Evolutionary conservation across 1,284 basidiomycete species (phyloP), one percentile per base, ranked within the genome.

Genomic region (Fereydounia khargensis): DNA sequence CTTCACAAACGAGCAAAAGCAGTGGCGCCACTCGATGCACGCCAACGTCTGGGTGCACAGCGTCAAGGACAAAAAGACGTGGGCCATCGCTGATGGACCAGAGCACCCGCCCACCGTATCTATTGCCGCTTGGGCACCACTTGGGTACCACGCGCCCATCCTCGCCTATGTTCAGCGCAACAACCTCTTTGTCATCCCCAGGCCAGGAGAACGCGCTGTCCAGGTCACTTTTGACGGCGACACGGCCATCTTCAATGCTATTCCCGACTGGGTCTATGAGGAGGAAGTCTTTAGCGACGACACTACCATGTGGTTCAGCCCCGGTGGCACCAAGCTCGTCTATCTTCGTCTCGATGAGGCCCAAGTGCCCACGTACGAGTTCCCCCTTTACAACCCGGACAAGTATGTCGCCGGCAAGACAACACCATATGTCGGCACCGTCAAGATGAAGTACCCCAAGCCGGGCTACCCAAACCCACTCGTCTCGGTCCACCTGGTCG

Each of bases 21-120:
- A 92, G 85, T 98, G 92, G 91, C 82, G 94, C 27, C 83, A 87
- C 75, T 95, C 91, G 7, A 85, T 83, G 42, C 86, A 87, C 70
- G 86, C 86, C 18, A 92, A 92, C 74, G 91, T 90, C 69, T 95
- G 88, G 77, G 80, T 97, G 17, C 87, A 83, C 70, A 87, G 79
- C 77, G 83, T 81, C 75, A 85, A 58, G 73, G 79, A 70, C 78
- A 82, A 52, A 80, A 82, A 73, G 20, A 91, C 91, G 2, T 80
- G 82, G 50, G 84, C 89, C 1, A 6, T 70, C 14, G 58, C 61
- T 3, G 39, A 37, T 9, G 48, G 48, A 3, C 39, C 50, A 1
- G n/a, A 5, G 5, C 20, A n/a, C n/a, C 39, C 38, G 16, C 45
- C 63, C 11, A 53, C 48, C 17, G 47, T 66, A 6, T 47, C 53